Evolutionary conservation across 106 monocot species (phyloP), one percentile per base, ranked within the genome.

Genomic region (Xerophyta viscosa): DNA sequence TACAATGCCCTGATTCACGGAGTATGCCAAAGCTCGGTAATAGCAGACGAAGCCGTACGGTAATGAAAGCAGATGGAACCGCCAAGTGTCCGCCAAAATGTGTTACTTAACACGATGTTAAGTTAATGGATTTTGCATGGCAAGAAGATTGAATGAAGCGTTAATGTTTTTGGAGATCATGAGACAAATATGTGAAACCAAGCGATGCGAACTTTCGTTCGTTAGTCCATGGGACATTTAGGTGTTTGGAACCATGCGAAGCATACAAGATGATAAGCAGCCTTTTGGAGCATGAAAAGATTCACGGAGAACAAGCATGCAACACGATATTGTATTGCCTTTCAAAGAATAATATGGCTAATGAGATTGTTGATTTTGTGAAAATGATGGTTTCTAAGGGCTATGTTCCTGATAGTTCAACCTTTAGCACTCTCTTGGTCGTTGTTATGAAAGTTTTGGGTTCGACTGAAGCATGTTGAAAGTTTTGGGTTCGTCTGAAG

Each of bases 1-100:
- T 98, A 89, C 57, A 88, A 98, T 68, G 29, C 68, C 8, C 78
- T 86, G 9, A 86, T 98, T 24, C 88, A 89, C 58, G 89, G 89
- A 37, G 85, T 89, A 19, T 98, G 96, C 57, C n/a, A n/a, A 89
- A 75, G 54, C 46, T 28, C 21, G 89, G 89, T 4, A n/a, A 89
- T 98, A 9, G 69, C 86, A 1, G 85, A 85, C 3, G 96, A 98
- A 51, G 89, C 85, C 0, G 41, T 74, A 31, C 62, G 85, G 46
- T 52, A 89, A 29, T 3, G 82, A 54, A 89, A 79, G 50, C 85
- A 98, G 51, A 89, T 96, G 96, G 78, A 96, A 56, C 42, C 2
- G 22, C 52, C 5, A 71, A 81, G 27, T 19, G 62, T 20, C 10
- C 8, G 0, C 74, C 89, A 0, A n/a, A 96, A 89, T 64, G 85